Conservation (phyloP, 768 basidiomycete species). For the Amanita thiersii region DNA sequence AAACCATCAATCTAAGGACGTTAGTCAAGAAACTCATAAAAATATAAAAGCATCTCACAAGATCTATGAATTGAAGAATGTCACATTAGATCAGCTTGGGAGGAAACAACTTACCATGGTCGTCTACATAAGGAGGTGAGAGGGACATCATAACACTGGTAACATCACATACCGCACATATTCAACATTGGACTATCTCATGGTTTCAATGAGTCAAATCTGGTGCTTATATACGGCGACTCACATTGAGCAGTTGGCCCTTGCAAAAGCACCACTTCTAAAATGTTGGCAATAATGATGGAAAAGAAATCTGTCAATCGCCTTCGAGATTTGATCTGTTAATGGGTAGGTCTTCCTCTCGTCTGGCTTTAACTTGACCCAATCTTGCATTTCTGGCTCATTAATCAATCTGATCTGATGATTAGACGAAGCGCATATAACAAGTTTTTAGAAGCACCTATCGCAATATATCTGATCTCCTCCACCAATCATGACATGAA, state of each 20-base stretch:
- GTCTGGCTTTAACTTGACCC: slow-evolving; percentile 59
- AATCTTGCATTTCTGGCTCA: slow-evolving; percentile 85
- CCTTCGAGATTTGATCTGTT: slow-evolving; percentile 61
- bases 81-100: slow-evolving; percentile 5
- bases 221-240: slow-evolving; percentile 20
- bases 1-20: slow-evolving; percentile 63
- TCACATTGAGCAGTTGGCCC: slow-evolving; percentile 87
- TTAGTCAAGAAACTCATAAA: slow-evolving; percentile 9
- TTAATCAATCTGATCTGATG: slow-evolving; percentile 50
- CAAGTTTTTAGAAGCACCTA: slow-evolving; percentile 31
- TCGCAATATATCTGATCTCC: slow-evolving; percentile 93
- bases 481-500: slow-evolving; percentile 89
- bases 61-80: slow-evolving; percentile 10
- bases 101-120: slow-evolving; percentile 52
- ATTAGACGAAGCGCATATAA: neutral
- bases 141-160: neutral
- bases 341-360: slow-evolving; percentile 52
- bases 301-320: slow-evolving; percentile 86
- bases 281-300: slow-evolving; percentile 87
- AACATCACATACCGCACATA: slow-evolving; percentile 57
- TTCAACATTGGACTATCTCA: slow-evolving; percentile 70
- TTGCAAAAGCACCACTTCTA: slow-evolving; percentile 82
- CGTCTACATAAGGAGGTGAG: slow-evolving; percentile 37
- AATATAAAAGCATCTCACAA: slow-evolving; percentile 30
- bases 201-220: neutral